A percentile compares a stretch with the other conserved stretches of the same genome.
These are phyloP conservation scores for Aspergillus sp. DNA, from an alignment of 2,329 filamentous ascomycete species.

Conservation along the genomic window DNA sequence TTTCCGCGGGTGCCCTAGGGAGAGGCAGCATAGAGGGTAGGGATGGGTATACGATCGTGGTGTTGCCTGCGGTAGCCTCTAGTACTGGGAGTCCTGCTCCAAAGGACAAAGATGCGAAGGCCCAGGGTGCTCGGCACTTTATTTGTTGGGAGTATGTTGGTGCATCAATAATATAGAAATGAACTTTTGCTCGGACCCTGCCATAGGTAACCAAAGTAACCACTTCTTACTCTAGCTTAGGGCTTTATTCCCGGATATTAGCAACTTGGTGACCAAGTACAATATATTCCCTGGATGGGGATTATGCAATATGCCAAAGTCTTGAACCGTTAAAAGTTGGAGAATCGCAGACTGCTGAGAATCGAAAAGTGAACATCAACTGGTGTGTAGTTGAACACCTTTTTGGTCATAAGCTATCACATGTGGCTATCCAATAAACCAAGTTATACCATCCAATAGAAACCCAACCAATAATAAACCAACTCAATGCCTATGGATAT, in stretches of 20 bases:
- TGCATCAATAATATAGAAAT: slow-evolving; percentile 17
- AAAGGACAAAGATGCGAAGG: not conserved
- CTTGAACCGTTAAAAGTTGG: not conserved
- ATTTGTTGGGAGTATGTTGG: slow-evolving; percentile 44
- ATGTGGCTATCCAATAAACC: not conserved
- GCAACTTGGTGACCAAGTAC: too few species aligned
- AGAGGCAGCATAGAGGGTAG: slow-evolving; percentile 39
- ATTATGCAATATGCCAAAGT: not conserved
- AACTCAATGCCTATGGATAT: slow-evolving; percentile 4
- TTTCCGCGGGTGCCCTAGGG: slow-evolving; percentile 33
- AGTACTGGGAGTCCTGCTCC: not conserved
- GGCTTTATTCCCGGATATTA: not conserved
- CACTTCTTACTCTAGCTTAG: not conserved
- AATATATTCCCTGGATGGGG: not conserved
- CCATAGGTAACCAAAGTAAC: not conserved
- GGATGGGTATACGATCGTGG: slow-evolving; percentile 41
- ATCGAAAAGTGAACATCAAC: not conserved
- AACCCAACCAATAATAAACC: not conserved
- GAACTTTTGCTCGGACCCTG: not conserved
- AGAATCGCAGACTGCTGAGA: not conserved
- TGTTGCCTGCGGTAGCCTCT: slow-evolving; percentile 9
- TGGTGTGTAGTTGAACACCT: not conserved
- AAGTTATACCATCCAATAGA: not conserved
- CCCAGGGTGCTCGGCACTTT: slow-evolving; percentile 17
- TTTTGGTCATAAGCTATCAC: not conserved